phyloP scores from a whole-genome alignment of 768 basidiomycete genomes.

The Boletales sp. region DNA sequence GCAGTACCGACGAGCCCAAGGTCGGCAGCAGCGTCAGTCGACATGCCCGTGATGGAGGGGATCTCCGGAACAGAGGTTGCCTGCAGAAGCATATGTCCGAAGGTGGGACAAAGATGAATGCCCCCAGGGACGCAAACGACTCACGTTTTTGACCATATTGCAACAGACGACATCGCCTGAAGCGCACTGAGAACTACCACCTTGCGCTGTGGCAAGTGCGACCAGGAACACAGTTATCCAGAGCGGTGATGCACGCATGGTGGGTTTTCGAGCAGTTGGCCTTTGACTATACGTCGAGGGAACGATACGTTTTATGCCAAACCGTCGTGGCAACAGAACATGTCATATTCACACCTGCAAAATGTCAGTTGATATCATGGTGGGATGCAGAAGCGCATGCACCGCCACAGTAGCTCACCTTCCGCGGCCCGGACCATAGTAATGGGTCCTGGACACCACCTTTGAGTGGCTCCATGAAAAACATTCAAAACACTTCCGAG shows the following conservation, averaged over 20 bases:
- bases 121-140: too few species aligned
- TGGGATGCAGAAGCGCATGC: too few species aligned
- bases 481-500: too few species aligned
- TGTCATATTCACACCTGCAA: background rate
- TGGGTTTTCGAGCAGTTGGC: background rate
- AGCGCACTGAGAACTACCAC: slow-evolving; percentile 4
- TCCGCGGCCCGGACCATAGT: too few species aligned
- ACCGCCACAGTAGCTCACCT: too few species aligned
- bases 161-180: slow-evolving; percentile 13
- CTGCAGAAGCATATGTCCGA: background rate
- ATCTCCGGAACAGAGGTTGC: slow-evolving; percentile 5
- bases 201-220: slow-evolving; percentile 3
- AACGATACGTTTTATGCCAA: background rate
- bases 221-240: slow-evolving; percentile 3
- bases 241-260: slow-evolving; percentile 3
- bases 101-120: too few species aligned
- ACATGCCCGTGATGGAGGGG: slow-evolving; percentile 5
- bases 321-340: background rate
- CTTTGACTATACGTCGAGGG: too few species aligned
- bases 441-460: too few species aligned
- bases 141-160: slow-evolving; percentile 5
- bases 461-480: too few species aligned
- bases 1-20: slow-evolving; percentile 12
- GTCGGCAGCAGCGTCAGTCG: slow-evolving; percentile 3
- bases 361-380: background rate